phyloP scores from a whole-genome alignment of 2,329 filamentous ascomycete species.

The Seiridium cupressi region DNA sequence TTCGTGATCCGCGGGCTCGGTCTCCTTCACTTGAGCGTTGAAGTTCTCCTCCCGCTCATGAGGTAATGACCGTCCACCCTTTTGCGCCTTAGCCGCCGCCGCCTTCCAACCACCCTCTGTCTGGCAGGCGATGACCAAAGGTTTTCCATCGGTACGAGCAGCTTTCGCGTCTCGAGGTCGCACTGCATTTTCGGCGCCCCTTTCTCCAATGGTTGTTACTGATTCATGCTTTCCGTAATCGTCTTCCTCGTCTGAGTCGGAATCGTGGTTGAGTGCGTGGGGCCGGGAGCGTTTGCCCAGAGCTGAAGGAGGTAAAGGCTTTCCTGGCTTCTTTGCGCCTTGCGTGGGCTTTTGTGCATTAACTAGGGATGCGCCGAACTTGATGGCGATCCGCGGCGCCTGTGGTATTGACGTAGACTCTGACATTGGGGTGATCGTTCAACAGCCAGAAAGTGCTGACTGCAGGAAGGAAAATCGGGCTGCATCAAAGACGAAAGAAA shows the following conservation, averaged over 20 bases:
- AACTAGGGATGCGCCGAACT: constrained; percentile 34
- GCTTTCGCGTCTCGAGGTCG: constrained; percentile 12
- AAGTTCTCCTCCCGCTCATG: constrained; percentile 1
- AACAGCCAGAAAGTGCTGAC: background rate
- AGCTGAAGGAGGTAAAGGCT: constrained; percentile 35
- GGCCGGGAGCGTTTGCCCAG: constrained; percentile 49
- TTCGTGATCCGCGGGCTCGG: constrained; percentile 27
- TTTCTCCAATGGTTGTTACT: constrained; percentile 29
- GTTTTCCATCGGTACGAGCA: constrained; percentile 12
- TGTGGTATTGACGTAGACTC: constrained; percentile 29
- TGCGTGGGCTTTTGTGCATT: constrained; percentile 27
- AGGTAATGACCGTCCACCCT: constrained; percentile 5
- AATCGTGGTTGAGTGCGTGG: constrained; percentile 39
- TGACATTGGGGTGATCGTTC: constrained; percentile 32
- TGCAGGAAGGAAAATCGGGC: no score
- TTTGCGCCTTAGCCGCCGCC: constrained; percentile 22
- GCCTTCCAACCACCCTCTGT: constrained; percentile 32
- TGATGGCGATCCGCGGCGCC: constrained; percentile 45
- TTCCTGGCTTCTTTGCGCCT: constrained; percentile 21
- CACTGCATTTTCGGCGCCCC: constrained; percentile 20
- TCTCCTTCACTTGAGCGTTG: constrained; percentile 15
- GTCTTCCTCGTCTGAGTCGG: constrained; percentile 41
- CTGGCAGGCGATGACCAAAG: constrained; percentile 26
- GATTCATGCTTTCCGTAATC: constrained; percentile 22
- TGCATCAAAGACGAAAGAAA: no score